Evolutionary conservation across 1,284 basidiomycete species (phyloP), one percentile per base, ranked within the genome.

Genomic region (Leccinum fallax): DNA sequence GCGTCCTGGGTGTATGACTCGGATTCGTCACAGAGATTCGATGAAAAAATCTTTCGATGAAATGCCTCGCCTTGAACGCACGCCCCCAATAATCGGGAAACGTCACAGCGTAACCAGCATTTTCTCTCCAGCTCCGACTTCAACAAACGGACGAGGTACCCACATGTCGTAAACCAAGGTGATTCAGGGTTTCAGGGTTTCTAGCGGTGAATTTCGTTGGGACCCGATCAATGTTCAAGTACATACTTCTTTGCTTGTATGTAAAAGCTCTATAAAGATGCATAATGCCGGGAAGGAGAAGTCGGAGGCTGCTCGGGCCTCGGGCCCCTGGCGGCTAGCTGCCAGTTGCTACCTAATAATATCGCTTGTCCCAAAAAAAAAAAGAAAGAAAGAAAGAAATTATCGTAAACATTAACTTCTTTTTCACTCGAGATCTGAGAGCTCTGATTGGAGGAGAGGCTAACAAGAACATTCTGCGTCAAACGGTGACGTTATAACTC

Each of bases 11-110:
- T 28, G 28, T 58, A 70, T 3, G 70, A 69, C 30, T 72, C 34
- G 34, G 70, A 69, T 30, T 72, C 34, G 34, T 36, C 34, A 34
- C 3, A 71, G 55, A 80, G 72, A 51, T 75, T 72, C 1, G 65
- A 65, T 2, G 63, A 5, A 15, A 71, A 71, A 26, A 80, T 81
- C 78, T 79, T 57, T 78, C 79, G 24, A 56, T 57, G 57, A 80
- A 81, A 67, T 80, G 80, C 19, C 79, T 69, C 9, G 78, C 74
- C 26, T 32, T 32, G 30, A 80, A 62, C 13, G 65, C 30, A 30
- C 36, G 6, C 67, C 74, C 2, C 66, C 66, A 80, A 46, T 59
- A 61, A 48, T 80, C 79, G 0, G 68, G 72, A 15, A 80, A 61
- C 2, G 76, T 79, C n/a, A 80, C 73, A 13, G 67, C 59, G 21